These are phyloP conservation scores for Eryngium alpinum DNA, from an alignment of 140 eudicot genomes.

Conservation along the genomic window DNA sequence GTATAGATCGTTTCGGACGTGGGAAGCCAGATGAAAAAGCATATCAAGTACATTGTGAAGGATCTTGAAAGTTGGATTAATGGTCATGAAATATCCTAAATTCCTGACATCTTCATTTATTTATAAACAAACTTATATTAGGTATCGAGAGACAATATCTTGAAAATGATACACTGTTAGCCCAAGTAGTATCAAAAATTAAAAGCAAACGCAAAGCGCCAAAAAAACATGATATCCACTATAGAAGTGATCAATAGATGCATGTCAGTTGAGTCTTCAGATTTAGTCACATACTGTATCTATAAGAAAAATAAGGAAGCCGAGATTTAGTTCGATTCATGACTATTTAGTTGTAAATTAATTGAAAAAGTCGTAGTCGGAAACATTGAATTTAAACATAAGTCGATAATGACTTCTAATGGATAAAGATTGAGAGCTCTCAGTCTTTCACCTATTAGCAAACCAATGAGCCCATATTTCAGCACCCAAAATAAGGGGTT, in stretches of 20 bases:
- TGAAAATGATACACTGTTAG: neutral
- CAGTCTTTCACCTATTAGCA: no score
- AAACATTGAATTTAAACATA: no score
- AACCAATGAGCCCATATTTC: no score
- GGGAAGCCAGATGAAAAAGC: no score
- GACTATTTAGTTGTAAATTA: neutral
- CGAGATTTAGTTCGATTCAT: neutral
- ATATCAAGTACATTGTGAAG: no score
- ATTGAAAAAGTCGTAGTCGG: neutral
- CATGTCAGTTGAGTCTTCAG: neutral
- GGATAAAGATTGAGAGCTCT: no score
- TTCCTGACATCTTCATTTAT: no score
- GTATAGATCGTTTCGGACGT: no score
- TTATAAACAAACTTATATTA: no score
- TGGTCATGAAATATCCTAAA: no score
- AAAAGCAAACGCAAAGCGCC: neutral
- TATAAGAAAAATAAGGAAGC: neutral
- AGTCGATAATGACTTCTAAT: conserved; percentile 5
- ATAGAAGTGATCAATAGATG: neutral
- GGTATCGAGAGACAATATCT: neutral
- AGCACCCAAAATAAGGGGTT: no score
- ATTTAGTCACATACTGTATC: neutral
- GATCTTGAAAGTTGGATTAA: no score
- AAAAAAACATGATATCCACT: neutral
- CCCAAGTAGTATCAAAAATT: neutral